Evolutionary conservation across 495 filamentous ascomycete species (phyloP).

Genomic region (Tuber microsphaerosporum): DNA sequence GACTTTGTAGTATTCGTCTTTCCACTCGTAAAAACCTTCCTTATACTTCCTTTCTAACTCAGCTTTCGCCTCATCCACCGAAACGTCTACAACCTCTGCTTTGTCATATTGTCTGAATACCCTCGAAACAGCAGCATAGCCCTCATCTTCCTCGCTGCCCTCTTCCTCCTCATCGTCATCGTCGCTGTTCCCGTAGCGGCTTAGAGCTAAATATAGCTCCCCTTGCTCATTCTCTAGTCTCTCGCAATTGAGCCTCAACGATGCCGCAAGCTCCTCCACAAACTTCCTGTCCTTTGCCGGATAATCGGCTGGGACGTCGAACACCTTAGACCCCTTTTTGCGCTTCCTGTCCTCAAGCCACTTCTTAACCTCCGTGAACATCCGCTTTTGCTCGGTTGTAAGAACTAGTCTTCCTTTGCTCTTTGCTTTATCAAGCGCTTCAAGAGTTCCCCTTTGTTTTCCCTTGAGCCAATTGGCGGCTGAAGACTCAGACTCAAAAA

Average conservation of each 20-base stretch:
- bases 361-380: constrained; percentile 74
- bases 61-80: constrained; percentile 65
- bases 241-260: constrained; percentile 71
- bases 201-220: constrained; percentile 68
- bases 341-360: constrained; percentile 43
- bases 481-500: constrained; percentile 83
- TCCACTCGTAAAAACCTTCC: constrained; percentile 81
- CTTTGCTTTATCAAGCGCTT: constrained; percentile 56
- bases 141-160: constrained; percentile 71
- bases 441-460: constrained; percentile 61
- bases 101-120: constrained; percentile 85
- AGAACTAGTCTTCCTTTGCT: constrained; percentile 61
- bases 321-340: constrained; percentile 44
- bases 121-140: constrained; percentile 69
- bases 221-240: constrained; percentile 72
- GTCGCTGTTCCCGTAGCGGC: constrained; percentile 54
- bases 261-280: constrained; percentile 77
- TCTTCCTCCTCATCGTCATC: constrained; percentile 52
- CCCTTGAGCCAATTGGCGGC: constrained; percentile 85
- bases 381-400: constrained; percentile 68
- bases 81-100: constrained; percentile 74
- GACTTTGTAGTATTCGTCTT: constrained; percentile 73
- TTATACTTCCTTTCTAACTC: constrained; percentile 77
- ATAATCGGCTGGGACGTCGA: constrained; percentile 67
- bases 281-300: constrained; percentile 86